phyloP scores from a whole-genome alignment of 2,329 filamentous ascomycete species.

The Ophiocordyceps robertsii region DNA sequence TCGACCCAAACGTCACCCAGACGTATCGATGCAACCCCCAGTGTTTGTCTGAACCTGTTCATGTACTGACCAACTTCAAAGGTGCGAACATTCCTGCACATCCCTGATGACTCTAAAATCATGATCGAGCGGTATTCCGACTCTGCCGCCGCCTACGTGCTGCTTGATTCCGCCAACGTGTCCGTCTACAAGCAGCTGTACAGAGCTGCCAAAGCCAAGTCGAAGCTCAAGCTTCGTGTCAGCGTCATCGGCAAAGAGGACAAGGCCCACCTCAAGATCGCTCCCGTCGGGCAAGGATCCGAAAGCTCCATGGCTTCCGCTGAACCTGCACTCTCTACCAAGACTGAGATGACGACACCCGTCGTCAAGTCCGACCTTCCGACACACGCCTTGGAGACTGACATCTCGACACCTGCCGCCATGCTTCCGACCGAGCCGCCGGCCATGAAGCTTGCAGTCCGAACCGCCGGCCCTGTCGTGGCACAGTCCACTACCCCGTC shows the following conservation, averaged over 20 bases:
- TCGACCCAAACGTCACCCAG: too few species aligned
- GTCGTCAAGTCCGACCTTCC: neutral
- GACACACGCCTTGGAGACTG: too few species aligned
- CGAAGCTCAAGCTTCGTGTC: constrained; percentile 83
- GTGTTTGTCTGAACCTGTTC: neutral
- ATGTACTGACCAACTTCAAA: constrained; percentile 4
- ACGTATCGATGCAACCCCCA: too few species aligned
- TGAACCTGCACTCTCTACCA: neutral
- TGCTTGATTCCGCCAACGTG: constrained; percentile 62
- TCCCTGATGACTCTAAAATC: constrained; percentile 23
- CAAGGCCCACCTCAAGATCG: constrained; percentile 22
- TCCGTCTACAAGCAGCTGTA: constrained; percentile 94
- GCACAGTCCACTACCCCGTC: too few species aligned
- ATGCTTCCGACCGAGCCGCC: too few species aligned
- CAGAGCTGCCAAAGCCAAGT: constrained; percentile 92
- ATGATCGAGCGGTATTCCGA: constrained; percentile 91
- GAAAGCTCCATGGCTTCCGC: constrained; percentile 11
- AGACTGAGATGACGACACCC: neutral
- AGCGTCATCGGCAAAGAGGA: constrained; percentile 28
- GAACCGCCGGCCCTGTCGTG: too few species aligned
- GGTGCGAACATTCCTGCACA: constrained; percentile 22
- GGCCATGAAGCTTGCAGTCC: too few species aligned
- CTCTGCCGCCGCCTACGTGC: constrained; percentile 69
- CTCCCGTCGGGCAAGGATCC: constrained; percentile 10
- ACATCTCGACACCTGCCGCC: too few species aligned